Conservation (phyloP, 805 yeast genomes). For the Candida suzukii region DNA sequence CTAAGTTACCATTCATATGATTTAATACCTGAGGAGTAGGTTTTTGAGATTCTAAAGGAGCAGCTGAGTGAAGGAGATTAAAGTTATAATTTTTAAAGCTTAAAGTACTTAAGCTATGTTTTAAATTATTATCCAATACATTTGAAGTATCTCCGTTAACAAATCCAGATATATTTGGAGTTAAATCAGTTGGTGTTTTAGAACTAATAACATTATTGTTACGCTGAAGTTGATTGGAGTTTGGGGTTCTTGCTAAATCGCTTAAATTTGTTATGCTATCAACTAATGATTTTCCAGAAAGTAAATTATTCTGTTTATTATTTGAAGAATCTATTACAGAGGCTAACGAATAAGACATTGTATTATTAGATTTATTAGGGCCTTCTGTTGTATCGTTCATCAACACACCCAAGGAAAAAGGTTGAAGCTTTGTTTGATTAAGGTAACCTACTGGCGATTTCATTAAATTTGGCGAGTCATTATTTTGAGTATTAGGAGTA, state of each 20-base stretch:
- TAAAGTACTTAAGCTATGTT: not conserved
- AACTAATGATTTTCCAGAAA: not conserved
- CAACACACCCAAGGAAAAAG: not conserved
- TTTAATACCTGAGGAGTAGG: not conserved
- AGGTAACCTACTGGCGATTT: not conserved
- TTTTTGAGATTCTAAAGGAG: not conserved
- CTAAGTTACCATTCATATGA: not conserved
- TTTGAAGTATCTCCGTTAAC: not conserved
- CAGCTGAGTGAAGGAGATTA: conserved; percentile 2
- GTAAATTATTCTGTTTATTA: not conserved
- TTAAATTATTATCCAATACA: not conserved
- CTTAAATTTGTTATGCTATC: not conserved
- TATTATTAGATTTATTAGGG: not conserved
- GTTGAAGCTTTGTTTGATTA: not conserved
- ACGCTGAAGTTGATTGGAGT: not conserved
- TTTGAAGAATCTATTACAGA: not conserved
- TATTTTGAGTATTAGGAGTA: too few species aligned
- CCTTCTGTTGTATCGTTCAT: not conserved
- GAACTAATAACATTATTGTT: too few species aligned
- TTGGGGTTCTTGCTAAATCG: not conserved
- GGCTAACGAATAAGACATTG: too few species aligned
- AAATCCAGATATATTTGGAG: not conserved
- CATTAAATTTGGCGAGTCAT: too few species aligned
- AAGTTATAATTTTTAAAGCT: conserved; percentile 7
- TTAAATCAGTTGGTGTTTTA: not conserved